Conservation (phyloP, 1,284 basidiomycete genomes). For the Volvariella surrecta region DNA sequence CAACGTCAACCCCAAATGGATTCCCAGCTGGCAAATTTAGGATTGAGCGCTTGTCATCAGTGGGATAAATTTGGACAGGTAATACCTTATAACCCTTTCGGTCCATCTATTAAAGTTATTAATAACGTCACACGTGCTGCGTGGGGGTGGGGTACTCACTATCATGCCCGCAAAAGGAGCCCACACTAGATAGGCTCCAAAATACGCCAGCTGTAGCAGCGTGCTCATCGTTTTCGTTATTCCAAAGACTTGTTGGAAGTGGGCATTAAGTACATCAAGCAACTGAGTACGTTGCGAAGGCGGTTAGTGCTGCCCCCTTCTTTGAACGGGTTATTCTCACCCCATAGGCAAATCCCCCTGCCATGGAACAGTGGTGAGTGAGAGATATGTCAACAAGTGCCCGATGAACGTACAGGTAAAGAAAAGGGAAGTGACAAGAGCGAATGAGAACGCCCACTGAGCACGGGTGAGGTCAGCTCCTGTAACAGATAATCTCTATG, state of each 20-base stretch:
- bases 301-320: not conserved
- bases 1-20: slow-evolving; percentile 61
- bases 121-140: not conserved
- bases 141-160: slow-evolving; percentile 24
- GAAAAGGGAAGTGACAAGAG: slow-evolving; percentile 72
- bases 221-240: slow-evolving; percentile 77
- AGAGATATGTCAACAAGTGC: not conserved
- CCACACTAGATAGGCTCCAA: slow-evolving; percentile 59
- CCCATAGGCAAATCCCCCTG: slow-evolving; percentile 66
- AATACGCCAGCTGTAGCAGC: slow-evolving; percentile 81
- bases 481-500: slow-evolving; percentile 14
- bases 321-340: slow-evolving; percentile 23
- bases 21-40: slow-evolving; percentile 25
- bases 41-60: not conserved
- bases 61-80: not conserved
- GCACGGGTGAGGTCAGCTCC: slow-evolving; percentile 37
- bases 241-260: slow-evolving; percentile 67
- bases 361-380: not conserved
- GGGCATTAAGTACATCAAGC: slow-evolving; percentile 79
- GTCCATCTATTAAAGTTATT: slow-evolving; percentile 35
- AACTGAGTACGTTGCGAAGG: slow-evolving; percentile 31
- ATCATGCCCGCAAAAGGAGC: slow-evolving; percentile 50
- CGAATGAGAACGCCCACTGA: slow-evolving; percentile 52
- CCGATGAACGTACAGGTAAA: slow-evolving; percentile 54
- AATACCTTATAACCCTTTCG: slow-evolving; percentile 53